Base-by-base conservation (phyloP, 1,284 basidiomycete species). In the Singerocomus inundabilis region DNA sequence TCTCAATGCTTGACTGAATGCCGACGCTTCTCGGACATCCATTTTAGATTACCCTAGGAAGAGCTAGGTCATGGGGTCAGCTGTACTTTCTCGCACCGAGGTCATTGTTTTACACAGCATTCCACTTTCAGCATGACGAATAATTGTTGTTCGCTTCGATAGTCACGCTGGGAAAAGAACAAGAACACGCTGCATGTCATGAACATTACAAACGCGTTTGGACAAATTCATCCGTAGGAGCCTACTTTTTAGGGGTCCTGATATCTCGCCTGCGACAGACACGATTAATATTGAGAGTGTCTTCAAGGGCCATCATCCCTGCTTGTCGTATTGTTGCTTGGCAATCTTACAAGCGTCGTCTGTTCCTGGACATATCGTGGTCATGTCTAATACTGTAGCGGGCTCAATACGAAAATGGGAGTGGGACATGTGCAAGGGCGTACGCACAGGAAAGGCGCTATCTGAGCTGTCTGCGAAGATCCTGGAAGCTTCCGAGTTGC, bases 401-500 rank as follows among this genome's bases (percentile, higher is more conserved):
- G 18, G 6, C 25, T 8, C 3, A 25, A 21, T 41, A 9, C 18
- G n/a, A 5, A 24, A 18, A 16, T 6, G 10, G 13, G 38, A 16
- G 26, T 18, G 42, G 13, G 24, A 25, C 26, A 8, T 8, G 10
- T 21, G 21, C 12, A 12, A 4, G 36, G 15, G n/a, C 21, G 26
- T 24, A 24, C 5, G 5, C 11, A 10, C 46, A 28, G 35, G 30
- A 10, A 13, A 25, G 38, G 45, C n/a, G 34, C 24, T 39, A 54
- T 41, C 32, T 28, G 10, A n/a, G 2, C 11, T 55, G 45, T 56
- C 56, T 2, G n/a, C 40, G 39, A 26, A 3, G 54, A 56, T 57
- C 51, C 36, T 26, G 48, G 37, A 28, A 52, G 40, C 26, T 30
- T 28, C 47, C 32, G 42, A 16, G 9, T 39, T 59, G 57, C 57